Percentiles rank a stretch among this genome's conserved stretches.
Conservation (phyloP, 495 filamentous ascomycete species). For the Podospora australis region DNA sequence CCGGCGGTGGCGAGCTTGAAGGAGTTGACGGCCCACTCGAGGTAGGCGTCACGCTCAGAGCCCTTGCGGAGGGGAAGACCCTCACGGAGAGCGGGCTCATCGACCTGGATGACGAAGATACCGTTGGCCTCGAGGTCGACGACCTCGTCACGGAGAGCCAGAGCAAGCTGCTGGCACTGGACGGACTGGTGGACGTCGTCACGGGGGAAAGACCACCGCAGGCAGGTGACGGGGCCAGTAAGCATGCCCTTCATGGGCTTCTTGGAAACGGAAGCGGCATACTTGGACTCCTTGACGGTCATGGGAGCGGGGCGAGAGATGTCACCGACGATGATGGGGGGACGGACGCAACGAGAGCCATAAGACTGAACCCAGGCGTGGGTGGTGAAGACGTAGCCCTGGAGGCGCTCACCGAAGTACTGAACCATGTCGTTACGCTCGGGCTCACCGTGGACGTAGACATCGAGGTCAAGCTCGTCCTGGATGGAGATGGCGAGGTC, state of each 20-base stretch:
- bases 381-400: slow-evolving; percentile 97
- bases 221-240: slow-evolving; percentile 95
- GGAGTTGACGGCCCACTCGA: slow-evolving; percentile 91
- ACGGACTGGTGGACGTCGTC: slow-evolving; percentile 98
- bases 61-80: slow-evolving; percentile 93
- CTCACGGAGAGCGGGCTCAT: slow-evolving; percentile 98
- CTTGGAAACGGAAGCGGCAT: slow-evolving; percentile 88
- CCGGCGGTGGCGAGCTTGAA: slow-evolving; percentile 92
- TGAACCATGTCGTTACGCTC: slow-evolving; percentile 99
- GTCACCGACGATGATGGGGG: slow-evolving; percentile 96
- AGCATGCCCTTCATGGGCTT: slow-evolving; percentile 99
- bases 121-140: slow-evolving; percentile 94
- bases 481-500: slow-evolving; percentile 87
- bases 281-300: slow-evolving; percentile 99
- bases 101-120: slow-evolving; percentile 96
- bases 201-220: slow-evolving; percentile 99
- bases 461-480: slow-evolving; percentile 89
- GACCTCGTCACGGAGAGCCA: slow-evolving; percentile 97
- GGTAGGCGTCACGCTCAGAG: slow-evolving; percentile 87
- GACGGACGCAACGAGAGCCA: slow-evolving; percentile 94
- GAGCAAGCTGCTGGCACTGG: slow-evolving; percentile 96
- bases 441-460: slow-evolving; percentile 96
- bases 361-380: slow-evolving; percentile 98
- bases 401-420: slow-evolving; percentile 96
- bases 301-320: slow-evolving; percentile 92